Base-by-base conservation (phyloP, 2,329 filamentous ascomycete species). In the Pseudogymnoascus destructans region DNA sequence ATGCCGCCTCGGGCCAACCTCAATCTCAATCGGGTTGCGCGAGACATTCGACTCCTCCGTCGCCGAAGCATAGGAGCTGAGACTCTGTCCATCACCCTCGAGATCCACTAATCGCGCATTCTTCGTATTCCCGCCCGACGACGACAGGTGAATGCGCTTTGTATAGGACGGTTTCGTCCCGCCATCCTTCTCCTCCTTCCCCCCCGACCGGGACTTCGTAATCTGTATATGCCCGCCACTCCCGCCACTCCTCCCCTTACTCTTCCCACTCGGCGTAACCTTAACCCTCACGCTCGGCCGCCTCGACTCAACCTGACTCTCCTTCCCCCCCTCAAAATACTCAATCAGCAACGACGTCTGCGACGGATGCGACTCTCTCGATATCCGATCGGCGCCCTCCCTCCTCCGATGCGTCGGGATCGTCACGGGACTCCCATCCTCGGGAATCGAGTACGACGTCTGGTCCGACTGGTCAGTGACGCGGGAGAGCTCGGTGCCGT, bases 371-470 rank as follows among this genome's bases (percentile, higher is more conserved):
- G 73, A 69, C 68, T 74, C 72, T 70, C 72, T 77, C 72, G 76
- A 76, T 59, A 79, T 77, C 74, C 62, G 70, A 63, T 73, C 78
- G 61, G 70, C 68, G 36, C 70, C 72, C 61, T 77, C 73, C 65
- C 25, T 27, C 70, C 82, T 84, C 66, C 80, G 78, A 61, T 80
- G 81, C 46, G 92, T 95, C 69, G 86, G 84, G 70, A 98, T 95
- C 61, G 89, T 97, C 67, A 98, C 85, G 40, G 91, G 90, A 57
- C 87, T 92, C 69, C 88, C 89, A 81, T 93, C 88, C 68, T 90
- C 87, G 59, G 87, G 88, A 57, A 93, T 79, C 35, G 86, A 89
- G 72, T 87, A 91, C 58, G 85, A 84, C 3, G 87, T 89, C 66
- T 80, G 25, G 30, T 55, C 49, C 73, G 70, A 86, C 71, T 81